These are phyloP conservation scores for Breviolum minutum DNA, from an alignment of 73 alveolate species.

Conservation along the genomic window DNA sequence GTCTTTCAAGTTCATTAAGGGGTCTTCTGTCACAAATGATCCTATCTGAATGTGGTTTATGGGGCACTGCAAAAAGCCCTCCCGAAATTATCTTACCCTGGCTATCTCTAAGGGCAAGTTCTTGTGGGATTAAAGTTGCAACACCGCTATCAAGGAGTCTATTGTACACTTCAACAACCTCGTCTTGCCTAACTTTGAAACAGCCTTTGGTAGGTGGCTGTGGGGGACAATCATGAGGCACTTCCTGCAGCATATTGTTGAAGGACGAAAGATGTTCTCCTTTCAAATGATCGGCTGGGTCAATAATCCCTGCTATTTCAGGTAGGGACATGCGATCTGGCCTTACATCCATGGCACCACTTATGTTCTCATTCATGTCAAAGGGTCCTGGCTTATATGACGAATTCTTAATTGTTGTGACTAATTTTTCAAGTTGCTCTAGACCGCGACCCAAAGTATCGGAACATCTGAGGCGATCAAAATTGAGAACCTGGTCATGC, in stretches of 20 bases:
- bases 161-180: background rate
- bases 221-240: background rate
- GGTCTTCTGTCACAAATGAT: background rate
- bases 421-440: background rate
- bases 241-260: background rate
- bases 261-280: background rate
- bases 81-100: background rate
- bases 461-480: background rate
- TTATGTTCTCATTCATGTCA: background rate
- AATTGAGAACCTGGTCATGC: background rate
- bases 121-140: background rate
- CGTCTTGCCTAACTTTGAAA: background rate
- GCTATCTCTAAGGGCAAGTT: background rate
- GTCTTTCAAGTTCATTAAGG: background rate
- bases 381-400: background rate
- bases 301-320: background rate
- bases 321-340: conserved; percentile 21
- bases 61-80: conserved; percentile 21
- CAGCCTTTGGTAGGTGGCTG: background rate
- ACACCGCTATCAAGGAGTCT: background rate
- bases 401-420: background rate
- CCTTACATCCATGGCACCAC: background rate
- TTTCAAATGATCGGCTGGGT: background rate
- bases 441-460: background rate
- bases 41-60: background rate